Base-by-base conservation (phyloP, 192 early-diverging fungal species). In the Pilobolus umbonatus region DNA sequence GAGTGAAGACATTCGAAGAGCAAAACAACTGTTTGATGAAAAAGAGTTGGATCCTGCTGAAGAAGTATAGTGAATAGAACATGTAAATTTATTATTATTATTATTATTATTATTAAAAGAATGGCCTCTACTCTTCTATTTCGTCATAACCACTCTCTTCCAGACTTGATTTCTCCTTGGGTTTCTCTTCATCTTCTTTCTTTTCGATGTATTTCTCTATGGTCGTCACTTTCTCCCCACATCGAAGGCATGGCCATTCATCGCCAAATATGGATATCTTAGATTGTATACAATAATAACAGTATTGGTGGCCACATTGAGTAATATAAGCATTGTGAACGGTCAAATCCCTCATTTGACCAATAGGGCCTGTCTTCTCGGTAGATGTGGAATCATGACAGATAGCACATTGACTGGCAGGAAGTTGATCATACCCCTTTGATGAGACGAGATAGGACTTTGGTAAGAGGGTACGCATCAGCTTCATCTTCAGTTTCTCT, bases 211-310 rank as follows among this genome's bases (percentile, higher is more conserved):
- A 54, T 48, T 74, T 66, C 8, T 74, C 61, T n/a, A 89, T 89
- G 10, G 57, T 55, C 11, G 76, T 73, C 4, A 95, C 77, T 30
- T 73, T 73, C 31, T 75, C 64, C 19, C 89, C 89, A 65, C 93
- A 94, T 12, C 90, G 79, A 73, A 88, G 69, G 64, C 92, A 94
- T 35, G 76, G 58, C 77, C 85, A 93, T 34, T 85, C 83, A 31
- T 72, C 72, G 29, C 80, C 88, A 56, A 87, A 85, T 15, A 88
- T 72, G 57, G 87, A 77, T 73, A 89, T 78, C 64, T 82, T 80
- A 43, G 72, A 88, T 72, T 82, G 83, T 38, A 97, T 75, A 64
- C 95, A 97, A 56, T 91, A 91, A 60, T 97, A 97, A 70, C 95
- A 97, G 65, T 86, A 97, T 0, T 78, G 42, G 48, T 97, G 93